Base-by-base conservation (phyloP, 2,329 filamentous ascomycete genomes). In the Aureobasidium sp. region DNA sequence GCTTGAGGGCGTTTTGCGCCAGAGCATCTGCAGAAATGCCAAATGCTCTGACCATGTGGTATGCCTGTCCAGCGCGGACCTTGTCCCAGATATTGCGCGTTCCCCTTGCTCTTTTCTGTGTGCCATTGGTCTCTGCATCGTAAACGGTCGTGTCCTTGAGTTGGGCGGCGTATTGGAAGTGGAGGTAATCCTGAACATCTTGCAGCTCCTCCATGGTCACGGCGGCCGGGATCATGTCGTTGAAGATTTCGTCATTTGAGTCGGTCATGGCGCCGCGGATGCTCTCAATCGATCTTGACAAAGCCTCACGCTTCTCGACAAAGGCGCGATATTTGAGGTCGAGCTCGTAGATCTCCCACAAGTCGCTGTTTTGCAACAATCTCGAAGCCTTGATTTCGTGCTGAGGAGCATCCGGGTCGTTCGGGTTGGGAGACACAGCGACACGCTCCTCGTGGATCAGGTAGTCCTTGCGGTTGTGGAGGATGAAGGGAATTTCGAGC, bases 381-480 rank as follows among this genome's bases (percentile, higher is more conserved):
- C 95, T 95, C 74, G 95, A 89, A 1, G 92, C 91, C 62, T 78
- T 78, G 61, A 93, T 84, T 60, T 86, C 85, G 69, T 86, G 89
- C 61, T 90, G 85, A 1, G 86, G 84, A 1, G 82, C 84, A 67
- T 90, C 85, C 9, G 83, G 81, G 65, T 93, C 87, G 61, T 86
- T 81, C 17, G 81, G 80, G 64, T 84, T 78, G 74, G 70, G 85
- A 71, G 77, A 85, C 7, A 82, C 81, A 40, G 80, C 77, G n/a
- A 81, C 75, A 69, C 89, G 91, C 65, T 86, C 87, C 25, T 89
- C 88, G 69, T 97, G 90, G 60, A 99, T 95, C 45, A 99, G 82
- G 70, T 97, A 99, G 72, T 99, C 94, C 74, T 96, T 96, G 63
- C 94, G 90, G 70, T 99, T 94, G 73, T 96, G 93, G 74, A 96